Conservation (phyloP, 2,329 filamentous ascomycete species). For the Fusarium sacchari region DNA sequence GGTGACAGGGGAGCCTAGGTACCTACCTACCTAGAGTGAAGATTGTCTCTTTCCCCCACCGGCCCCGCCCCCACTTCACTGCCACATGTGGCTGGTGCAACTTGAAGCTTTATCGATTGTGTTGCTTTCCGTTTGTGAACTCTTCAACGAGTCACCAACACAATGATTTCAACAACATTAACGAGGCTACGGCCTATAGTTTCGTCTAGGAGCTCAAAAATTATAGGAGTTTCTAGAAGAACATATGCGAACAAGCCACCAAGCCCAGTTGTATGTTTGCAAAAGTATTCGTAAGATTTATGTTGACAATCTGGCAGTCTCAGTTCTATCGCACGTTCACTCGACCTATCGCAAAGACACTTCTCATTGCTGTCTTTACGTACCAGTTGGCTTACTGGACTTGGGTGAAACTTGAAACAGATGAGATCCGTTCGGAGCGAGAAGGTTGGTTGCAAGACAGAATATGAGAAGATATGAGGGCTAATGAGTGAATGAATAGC, state of each 20-base stretch:
- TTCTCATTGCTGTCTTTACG: constrained; percentile 78
- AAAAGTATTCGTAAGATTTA: neutral
- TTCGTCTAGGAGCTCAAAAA: neutral
- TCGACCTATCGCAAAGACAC: constrained; percentile 76
- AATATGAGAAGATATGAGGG: constrained; percentile 6
- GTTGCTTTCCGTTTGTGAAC: neutral
- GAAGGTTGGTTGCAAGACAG: constrained; percentile 56
- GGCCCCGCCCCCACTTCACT: constrained; percentile 32
- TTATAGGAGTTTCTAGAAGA: neutral
- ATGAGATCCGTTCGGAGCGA: constrained; percentile 71
- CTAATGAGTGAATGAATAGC: constrained; percentile 33
- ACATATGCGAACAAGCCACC: constrained; percentile 45
- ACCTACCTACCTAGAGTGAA: neutral
- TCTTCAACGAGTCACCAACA: neutral
- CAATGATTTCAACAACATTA: constrained; percentile 18
- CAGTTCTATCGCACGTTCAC: constrained; percentile 81
- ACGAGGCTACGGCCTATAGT: constrained; percentile 24
- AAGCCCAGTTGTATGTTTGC: constrained; percentile 39
- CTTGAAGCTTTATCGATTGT: constrained; percentile 19
- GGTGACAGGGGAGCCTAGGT: neutral
- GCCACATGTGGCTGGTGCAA: constrained; percentile 26
- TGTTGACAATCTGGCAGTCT: constrained; percentile 52
- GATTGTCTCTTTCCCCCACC: constrained; percentile 14
- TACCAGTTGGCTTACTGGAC: constrained; percentile 81
- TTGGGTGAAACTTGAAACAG: constrained; percentile 78